Conservation (phyloP, 2,329 filamentous ascomycete genomes). For the Aspergillus melleus region DNA sequence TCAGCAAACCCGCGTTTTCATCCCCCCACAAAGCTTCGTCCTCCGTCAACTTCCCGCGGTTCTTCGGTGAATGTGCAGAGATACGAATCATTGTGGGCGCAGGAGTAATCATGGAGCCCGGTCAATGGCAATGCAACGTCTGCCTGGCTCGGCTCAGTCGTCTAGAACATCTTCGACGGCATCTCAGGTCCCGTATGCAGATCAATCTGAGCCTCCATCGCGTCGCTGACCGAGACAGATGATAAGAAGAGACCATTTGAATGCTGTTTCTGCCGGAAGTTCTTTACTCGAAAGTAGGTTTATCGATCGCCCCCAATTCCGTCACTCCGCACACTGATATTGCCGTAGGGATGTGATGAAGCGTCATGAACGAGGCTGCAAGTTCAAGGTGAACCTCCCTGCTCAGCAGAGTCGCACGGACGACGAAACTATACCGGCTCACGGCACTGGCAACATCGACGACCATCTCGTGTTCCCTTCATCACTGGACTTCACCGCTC, state of each 20-base stretch:
- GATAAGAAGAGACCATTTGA: slow-evolving; percentile 15
- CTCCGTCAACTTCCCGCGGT: no score
- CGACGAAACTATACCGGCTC: neutral
- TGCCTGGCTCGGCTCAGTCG: slow-evolving; percentile 22
- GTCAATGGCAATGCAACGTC: slow-evolving; percentile 13
- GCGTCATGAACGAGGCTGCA: slow-evolving; percentile 25
- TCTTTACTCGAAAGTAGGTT: slow-evolving; percentile 22
- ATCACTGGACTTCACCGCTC: slow-evolving; percentile 16
- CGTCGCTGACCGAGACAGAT: slow-evolving; percentile 12
- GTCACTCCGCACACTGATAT: neutral
- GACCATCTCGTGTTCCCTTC: neutral
- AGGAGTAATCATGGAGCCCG: slow-evolving; percentile 1
- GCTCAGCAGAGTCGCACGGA: neutral
- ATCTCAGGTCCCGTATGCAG: slow-evolving; percentile 21
- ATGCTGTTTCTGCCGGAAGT: slow-evolving; percentile 16
- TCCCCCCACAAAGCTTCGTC: no score
- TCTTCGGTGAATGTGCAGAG: no score
- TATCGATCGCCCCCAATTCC: neutral
- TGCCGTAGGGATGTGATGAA: slow-evolving; percentile 20
- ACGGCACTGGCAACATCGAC: neutral
- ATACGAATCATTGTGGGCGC: no score
- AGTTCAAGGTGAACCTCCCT: neutral
- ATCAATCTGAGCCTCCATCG: neutral
- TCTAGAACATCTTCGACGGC: slow-evolving; percentile 23
- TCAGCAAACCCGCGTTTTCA: no score